Evolutionary conservation across 208 protist genomes (phyloP).

Genomic region (Leishmania lainsoni): DNA sequence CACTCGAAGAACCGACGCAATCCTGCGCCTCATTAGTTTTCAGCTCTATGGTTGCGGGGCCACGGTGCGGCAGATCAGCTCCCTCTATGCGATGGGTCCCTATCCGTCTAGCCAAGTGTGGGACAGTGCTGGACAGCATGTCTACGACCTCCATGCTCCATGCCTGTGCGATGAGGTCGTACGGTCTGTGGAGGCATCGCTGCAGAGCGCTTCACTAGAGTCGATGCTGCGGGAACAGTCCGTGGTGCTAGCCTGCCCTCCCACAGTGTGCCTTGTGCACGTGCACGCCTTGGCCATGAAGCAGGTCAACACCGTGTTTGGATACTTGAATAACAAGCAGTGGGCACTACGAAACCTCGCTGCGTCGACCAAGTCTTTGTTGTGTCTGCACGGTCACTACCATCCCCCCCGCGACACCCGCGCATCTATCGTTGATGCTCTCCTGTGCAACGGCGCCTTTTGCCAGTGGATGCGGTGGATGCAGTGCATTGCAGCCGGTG

Average conservation of each 20-base stretch:
- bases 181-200: constrained; percentile 29
- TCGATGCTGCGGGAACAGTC: constrained; percentile 22
- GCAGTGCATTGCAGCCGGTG: constrained; percentile 22
- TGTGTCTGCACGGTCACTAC: constrained; percentile 44
- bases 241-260: constrained; percentile 26
- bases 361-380: neutral
- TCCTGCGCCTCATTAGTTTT: constrained; percentile 48
- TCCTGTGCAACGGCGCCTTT: constrained; percentile 58
- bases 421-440: constrained; percentile 34
- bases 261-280: constrained; percentile 25
- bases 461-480: constrained; percentile 65
- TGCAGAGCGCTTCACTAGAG: constrained; percentile 18
- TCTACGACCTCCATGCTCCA: constrained; percentile 31
- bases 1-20: constrained; percentile 19
- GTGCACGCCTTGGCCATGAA: constrained; percentile 40
- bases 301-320: constrained; percentile 30
- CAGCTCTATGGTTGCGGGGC: constrained; percentile 49
- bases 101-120: constrained; percentile 29
- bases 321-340: constrained; percentile 46
- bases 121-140: constrained; percentile 25
- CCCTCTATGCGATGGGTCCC: constrained; percentile 46
- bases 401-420: constrained; percentile 31
- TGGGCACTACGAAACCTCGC: constrained; percentile 47
- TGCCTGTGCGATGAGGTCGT: constrained; percentile 44
- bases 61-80: constrained; percentile 28